phyloP scores from a whole-genome alignment of 805 yeast species.

The Debaryomyces castellii region DNA sequence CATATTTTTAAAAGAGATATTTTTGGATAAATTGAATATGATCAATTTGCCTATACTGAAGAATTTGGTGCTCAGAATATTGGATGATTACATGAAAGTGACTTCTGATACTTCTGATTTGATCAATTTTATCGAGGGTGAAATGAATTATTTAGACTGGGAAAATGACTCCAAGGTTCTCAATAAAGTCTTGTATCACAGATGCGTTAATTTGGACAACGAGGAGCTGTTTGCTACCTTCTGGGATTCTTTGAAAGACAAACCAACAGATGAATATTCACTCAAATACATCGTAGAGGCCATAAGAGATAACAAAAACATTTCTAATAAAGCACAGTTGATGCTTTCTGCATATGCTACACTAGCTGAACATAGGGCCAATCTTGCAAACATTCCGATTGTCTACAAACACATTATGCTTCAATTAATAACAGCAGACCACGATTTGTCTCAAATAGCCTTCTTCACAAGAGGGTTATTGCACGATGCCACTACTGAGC shows the following conservation, averaged over 20 bases:
- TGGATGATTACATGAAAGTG: constrained; percentile 35
- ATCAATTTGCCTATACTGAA: constrained; percentile 34
- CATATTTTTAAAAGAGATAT: constrained; percentile 36
- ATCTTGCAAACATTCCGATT: constrained; percentile 3
- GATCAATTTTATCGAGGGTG: constrained; percentile 32
- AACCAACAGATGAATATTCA: constrained; percentile 7
- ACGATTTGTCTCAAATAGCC: constrained; percentile 1
- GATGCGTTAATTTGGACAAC: constrained; percentile 4
- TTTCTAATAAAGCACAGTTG: constrained; percentile 2
- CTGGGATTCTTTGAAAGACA: background rate
- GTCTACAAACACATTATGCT: constrained; percentile 3
- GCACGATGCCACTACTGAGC: constrained; percentile 11
- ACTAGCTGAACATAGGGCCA: background rate
- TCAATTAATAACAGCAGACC: background rate
- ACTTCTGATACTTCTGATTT: constrained; percentile 26
- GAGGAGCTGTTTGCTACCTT: constrained; percentile 2
- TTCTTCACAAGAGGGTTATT: constrained; percentile 13
- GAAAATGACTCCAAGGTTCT: constrained; percentile 22
- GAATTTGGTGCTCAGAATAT: constrained; percentile 25
- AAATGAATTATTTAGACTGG: constrained; percentile 31
- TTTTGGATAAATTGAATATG: constrained; percentile 29
- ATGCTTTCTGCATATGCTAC: constrained; percentile 5
- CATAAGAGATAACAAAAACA: constrained; percentile 7
- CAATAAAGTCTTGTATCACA: constrained; percentile 26
- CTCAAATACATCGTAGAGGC: constrained; percentile 19